phyloP scores from a whole-genome alignment of 257 asterid species.

The Haberlea rhodopensis region DNA sequence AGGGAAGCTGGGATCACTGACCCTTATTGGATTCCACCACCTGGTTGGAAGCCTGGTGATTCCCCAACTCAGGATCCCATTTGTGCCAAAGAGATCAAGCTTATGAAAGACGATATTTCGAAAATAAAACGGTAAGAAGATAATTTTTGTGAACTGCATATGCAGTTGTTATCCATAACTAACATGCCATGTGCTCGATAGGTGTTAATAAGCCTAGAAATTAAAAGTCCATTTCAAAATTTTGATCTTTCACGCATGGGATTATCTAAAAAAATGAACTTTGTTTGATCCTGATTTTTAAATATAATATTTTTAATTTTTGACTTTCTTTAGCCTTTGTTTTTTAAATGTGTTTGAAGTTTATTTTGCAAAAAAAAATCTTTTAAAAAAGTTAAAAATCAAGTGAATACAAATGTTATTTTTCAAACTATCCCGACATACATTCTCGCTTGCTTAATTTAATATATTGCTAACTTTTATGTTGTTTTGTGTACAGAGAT shows the following conservation, averaged over 20 bases:
- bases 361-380: no score
- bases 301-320: no score
- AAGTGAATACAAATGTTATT: neutral
- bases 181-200: neutral
- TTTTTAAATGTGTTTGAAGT: no score
- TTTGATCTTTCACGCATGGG: neutral
- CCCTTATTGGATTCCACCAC: slow-evolving; percentile 96
- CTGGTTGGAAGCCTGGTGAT: slow-evolving; percentile 93
- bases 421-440: neutral
- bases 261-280: no score
- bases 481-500: slow-evolving; percentile 37
- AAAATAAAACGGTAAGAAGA: slow-evolving; percentile 55
- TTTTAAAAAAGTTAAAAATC: no score
- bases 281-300: no score
- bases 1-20: slow-evolving; percentile 79
- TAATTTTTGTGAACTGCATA: neutral
- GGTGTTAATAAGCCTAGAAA: neutral
- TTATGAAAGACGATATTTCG: slow-evolving; percentile 52
- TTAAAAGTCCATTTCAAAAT: no score
- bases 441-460: neutral
- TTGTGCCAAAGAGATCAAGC: slow-evolving; percentile 67
- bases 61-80: slow-evolving; percentile 86
- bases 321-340: no score
- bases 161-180: neutral
- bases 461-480: neutral